Base-by-base conservation (phyloP, 441 rosid genomes). In the Syzygium syzygioides region DNA sequence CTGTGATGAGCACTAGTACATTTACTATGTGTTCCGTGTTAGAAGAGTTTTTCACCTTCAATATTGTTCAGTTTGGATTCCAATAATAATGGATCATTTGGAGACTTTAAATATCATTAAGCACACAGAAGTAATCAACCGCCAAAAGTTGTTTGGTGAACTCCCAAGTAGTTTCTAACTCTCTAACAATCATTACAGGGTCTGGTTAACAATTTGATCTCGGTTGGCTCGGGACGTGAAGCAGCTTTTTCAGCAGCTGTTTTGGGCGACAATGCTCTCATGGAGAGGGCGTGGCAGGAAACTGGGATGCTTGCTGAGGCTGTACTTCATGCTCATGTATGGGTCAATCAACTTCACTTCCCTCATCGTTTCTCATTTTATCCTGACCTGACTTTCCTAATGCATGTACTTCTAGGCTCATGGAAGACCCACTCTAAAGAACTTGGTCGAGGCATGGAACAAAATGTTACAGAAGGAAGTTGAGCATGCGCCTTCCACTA, bases 261-360 rank as follows among this genome's bases (percentile, higher is more conserved):
- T 89, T 91, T 98, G 92, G 99, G 99, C 76, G 99, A 98, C 93
- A 97, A 97, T 91, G 98, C 96, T 85, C 97, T 98, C 90, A 96
- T 98, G 99, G 99, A 97, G 91, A 97, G 95, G 93, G 98, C 98
- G 55, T 98, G 99, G 99, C 98, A 96, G 94, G 99, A 98, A 88
- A 97, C 99, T 2, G 99, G 99, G 90, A 98, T 98, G 99, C 98
- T 96, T 55, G 97, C 99, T 19, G 99, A 98, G 94, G 95, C 99
- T 56, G 99, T 97, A 57, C 98, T 98, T 92, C 99, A 98, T 91
- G 98, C 99, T 32, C 99, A 98, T 83, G 99, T 98, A 97, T 86
- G 91, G 86, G 52, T 90, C 83, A 48, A 83, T 85, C 89, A 50
- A 85, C n/a, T 55, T 53, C 87, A 12, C 86, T 7, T 32, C 53